These are phyloP conservation scores for Biscutella laevigata DNA, from an alignment of 441 rosid species.

Conservation along the genomic window DNA sequence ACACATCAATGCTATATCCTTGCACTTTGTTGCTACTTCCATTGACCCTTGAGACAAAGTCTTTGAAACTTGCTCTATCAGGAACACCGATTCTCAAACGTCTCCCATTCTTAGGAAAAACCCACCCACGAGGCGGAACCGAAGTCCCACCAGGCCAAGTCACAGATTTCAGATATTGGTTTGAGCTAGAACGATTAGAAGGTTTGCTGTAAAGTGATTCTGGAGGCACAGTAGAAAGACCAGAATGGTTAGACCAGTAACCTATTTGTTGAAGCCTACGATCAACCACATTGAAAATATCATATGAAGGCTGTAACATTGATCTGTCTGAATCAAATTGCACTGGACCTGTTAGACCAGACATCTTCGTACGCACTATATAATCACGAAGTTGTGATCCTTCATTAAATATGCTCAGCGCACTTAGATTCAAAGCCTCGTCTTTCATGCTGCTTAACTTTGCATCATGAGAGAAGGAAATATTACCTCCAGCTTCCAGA, in stretches of 20 bases:
- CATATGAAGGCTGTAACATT: conserved; percentile 55
- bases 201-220: conserved; percentile 52
- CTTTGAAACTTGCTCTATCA: conserved; percentile 47
- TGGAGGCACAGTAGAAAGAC: conserved; percentile 61
- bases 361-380: conserved; percentile 51
- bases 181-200: conserved; percentile 62
- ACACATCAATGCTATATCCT: conserved; percentile 85
- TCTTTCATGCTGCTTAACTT: conserved; percentile 35
- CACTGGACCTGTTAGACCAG: conserved; percentile 67
- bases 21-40: conserved; percentile 31
- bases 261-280: conserved; percentile 45
- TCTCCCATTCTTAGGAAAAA: conserved; percentile 75
- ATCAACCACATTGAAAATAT: conserved; percentile 52
- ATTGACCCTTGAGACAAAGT: conserved; percentile 43
- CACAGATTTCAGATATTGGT: conserved; percentile 48
- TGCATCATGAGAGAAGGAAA: conserved; percentile 60
- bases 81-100: conserved; percentile 75
- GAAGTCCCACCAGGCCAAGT: conserved; percentile 79
- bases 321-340: conserved; percentile 51
- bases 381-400: conserved; percentile 50
- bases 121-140: conserved; percentile 84
- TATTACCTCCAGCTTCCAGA: conserved; percentile 49
- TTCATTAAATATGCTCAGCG: conserved; percentile 61
- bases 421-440: conserved; percentile 57
- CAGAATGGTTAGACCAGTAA: conserved; percentile 86